Base-by-base conservation (phyloP, 805 yeast species). In the Metschnikowia gruessii region DNA sequence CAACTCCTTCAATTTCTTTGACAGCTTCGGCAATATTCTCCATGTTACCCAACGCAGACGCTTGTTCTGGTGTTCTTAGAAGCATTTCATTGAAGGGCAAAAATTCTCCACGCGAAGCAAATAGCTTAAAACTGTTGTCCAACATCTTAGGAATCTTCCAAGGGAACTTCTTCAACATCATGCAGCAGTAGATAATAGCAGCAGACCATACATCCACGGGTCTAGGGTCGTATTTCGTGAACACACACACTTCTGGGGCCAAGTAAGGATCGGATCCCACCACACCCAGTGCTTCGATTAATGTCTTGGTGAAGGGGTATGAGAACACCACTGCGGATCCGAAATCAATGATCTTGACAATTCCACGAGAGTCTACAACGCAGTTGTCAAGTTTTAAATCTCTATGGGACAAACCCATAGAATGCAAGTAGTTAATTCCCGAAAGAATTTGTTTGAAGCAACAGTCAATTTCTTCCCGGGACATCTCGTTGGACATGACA, bases 121-220 rank as follows among this genome's bases (percentile, higher is more conserved):
- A 91, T 55, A 87, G 64, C 65, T 86, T 87, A 69, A 90, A 91
- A 51, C 94, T 83, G 55, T 82, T 80, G 65, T 90, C 97, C 42
- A 84, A 74, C 69, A 40, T 82, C 59, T 87, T 85, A 8, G 97
- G 97, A 7, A 88, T 87, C 62, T 88, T 89, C 97, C 97, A 90
- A 8, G 97, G 97, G 68, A 90, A 90, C 68, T 89, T 86, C 61
- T 88, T 85, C 63, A 90, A 73, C 49, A 87, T 80, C 96, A 90
- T 89, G 70, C 97, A 90, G 55, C 95, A 87, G 66, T 86, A 87
- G 40, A 90, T 87, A 49, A 90, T 88, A 8, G 96, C 96, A 29
- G 82, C 82, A 6, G 96, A 87, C 97, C 97, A 90, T 38, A 90
- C 80, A 69, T 90, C 97, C 6, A 90, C 95, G 0, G 97, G 95